Conservation (phyloP, 2,329 filamentous ascomycete species). For the Hypomyces perniciosus region DNA sequence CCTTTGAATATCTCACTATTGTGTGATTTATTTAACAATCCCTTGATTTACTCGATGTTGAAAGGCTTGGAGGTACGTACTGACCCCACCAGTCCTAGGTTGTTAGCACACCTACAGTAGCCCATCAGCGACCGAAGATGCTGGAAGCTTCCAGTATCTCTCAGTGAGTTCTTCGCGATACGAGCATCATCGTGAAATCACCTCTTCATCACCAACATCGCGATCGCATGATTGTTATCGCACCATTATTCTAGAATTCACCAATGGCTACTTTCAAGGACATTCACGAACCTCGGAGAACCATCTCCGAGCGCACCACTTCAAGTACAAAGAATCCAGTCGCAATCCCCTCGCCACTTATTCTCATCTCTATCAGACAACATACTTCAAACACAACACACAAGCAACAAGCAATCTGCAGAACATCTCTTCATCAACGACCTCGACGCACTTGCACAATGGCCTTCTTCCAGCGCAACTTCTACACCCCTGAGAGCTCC, state of each 20-base stretch:
- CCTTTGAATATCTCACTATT: no score
- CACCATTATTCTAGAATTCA: slow-evolving; percentile 1
- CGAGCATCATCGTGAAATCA: neutral
- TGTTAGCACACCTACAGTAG: no score
- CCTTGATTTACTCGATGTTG: no score
- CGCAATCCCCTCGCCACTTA: neutral
- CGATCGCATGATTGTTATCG: neutral
- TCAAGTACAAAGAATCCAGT: slow-evolving; percentile 6
- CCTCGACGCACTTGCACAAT: slow-evolving; percentile 32
- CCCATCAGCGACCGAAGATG: no score
- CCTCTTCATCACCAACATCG: neutral
- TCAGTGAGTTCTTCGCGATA: neutral
- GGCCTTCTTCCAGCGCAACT: slow-evolving; percentile 45
- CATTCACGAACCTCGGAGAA: slow-evolving; percentile 3
- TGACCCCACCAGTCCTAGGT: no score
- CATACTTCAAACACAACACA: neutral
- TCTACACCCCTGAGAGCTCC: slow-evolving; percentile 37
- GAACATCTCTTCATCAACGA: neutral
- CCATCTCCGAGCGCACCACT: neutral
- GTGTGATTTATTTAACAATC: no score
- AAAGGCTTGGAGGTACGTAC: no score
- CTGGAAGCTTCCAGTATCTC: neutral
- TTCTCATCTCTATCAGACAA: neutral
- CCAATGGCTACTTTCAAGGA: neutral
- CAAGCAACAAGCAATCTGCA: neutral